These are phyloP conservation scores for Yamagishiella unicocca DNA, from an alignment of 139 green algal species.

Conservation along the genomic window DNA sequence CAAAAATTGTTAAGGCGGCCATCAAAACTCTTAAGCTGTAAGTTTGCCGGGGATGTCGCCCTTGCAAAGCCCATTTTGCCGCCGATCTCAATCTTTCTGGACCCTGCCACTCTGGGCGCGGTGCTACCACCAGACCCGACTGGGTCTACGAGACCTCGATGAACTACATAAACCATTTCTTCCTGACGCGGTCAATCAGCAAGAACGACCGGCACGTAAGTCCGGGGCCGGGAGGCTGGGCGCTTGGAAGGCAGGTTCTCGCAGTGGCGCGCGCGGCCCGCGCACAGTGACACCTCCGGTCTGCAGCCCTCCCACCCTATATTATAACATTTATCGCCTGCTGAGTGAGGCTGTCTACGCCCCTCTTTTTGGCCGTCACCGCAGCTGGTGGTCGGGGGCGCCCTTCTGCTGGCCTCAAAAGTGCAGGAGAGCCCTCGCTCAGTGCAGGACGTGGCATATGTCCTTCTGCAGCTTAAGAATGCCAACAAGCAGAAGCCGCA, in stretches of 20 bases:
- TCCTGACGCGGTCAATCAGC: constrained; percentile 33
- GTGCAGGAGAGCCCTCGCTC: constrained; percentile 44
- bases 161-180: constrained; percentile 48
- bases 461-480: constrained; percentile 27
- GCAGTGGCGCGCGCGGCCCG: not conserved
- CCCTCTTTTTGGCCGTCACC: not conserved
- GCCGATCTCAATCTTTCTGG: constrained; percentile 4
- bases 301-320: no score
- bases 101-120: not conserved
- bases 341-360: not conserved
- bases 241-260: not conserved
- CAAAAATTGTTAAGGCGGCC: constrained; percentile 14
- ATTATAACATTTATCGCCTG: not conserved
- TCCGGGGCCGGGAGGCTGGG: not conserved
- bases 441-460: constrained; percentile 35
- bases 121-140: constrained; percentile 19
- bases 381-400: constrained; percentile 40
- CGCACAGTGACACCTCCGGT: not conserved
- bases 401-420: constrained; percentile 40
- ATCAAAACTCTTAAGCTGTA: constrained; percentile 48
- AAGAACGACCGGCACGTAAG: constrained; percentile 48
- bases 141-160: constrained; percentile 41
- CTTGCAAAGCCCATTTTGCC: not conserved
- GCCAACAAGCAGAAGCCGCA: constrained; percentile 39
- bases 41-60: not conserved